Evolutionary conservation across 352 stramenopile species (phyloP), one percentile per base, ranked within the genome.

Genomic region (Phytopythium oedochilum): DNA sequence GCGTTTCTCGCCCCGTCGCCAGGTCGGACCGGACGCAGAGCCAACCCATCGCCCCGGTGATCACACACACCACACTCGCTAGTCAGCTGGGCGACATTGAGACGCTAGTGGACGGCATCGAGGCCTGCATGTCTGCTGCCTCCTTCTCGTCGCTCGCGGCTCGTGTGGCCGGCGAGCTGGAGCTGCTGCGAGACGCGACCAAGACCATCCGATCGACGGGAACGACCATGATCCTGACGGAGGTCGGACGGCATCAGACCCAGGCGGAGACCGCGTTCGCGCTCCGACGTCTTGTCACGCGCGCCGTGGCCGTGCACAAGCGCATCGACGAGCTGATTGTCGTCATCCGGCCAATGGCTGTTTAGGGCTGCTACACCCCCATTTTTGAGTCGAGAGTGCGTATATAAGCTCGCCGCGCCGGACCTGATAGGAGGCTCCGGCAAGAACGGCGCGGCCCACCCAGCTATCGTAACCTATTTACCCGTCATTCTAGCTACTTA

Each of bases 161-260:
- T 0, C 53, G 66, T 15, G 73, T 83, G 2, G 32, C 86, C 22
- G 57, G 74, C 5, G 79, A 89, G 55, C 59, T 89, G 54, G 68
- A 88, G 42, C 57, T 86, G 48, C 66, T 89, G 14, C 60, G 62
- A 2, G 71, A 70, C 18, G 73, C 79, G n/a, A 78, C 77, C 7
- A 75, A 83, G 57, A 75, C 86, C 43, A 79, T 89, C 39, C 79
- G 79, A n/a, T 81, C 75, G 18, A 86, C 67, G 31, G 79, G 75
- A 51, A 78, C 77, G 43, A 83, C 72, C 10, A 58, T 83, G 53
- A 89, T 89, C 36, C 61, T 89, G 28, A 64, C 68, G 0, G 73
- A 81, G 59, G 59, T 83, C 4, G 71, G 70, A 12, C 75, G 70
- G 23, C 60, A 75, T 14, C 67, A 75, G 35, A 70, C 60, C 11